Conservation (phyloP, 805 yeast species). For the Ogataea ramenticola region DNA sequence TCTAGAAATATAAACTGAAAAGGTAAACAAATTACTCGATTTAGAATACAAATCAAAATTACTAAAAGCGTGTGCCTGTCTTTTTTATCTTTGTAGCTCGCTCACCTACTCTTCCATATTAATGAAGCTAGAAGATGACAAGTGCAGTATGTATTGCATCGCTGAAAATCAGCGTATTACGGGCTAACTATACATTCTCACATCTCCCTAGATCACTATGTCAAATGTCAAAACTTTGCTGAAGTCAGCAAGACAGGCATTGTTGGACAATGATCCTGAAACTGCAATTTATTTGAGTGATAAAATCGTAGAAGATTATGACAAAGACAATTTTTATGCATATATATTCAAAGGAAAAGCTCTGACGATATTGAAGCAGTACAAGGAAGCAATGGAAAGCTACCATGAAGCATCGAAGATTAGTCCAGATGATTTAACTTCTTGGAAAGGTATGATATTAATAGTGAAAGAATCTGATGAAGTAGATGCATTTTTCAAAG, state of each 20-base stretch:
- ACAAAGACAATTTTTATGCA: conserved; percentile 56
- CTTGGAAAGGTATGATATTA: conserved; percentile 77
- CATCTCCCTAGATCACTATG: not conserved
- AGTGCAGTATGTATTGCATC: not conserved
- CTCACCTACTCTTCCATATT: too few species aligned
- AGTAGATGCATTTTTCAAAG: conserved; percentile 37
- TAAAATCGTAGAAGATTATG: conserved; percentile 46
- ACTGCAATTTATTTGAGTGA: conserved; percentile 50
- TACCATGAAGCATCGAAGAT: conserved; percentile 44
- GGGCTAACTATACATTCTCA: too few species aligned
- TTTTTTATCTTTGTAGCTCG: too few species aligned
- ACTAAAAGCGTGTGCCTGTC: not conserved
- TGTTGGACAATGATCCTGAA: conserved; percentile 53
- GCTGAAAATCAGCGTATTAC: too few species aligned
- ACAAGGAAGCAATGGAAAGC: conserved; percentile 31
- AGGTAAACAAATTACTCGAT: conserved; percentile 1
- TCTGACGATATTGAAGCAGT: conserved; percentile 35
- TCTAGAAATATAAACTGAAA: not conserved
- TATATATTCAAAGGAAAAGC: conserved; percentile 68
- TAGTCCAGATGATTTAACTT: conserved; percentile 46
- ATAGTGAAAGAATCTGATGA: conserved; percentile 32
- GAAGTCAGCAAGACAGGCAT: conserved; percentile 44
- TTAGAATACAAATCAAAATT: not conserved
- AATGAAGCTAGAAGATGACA: too few species aligned
- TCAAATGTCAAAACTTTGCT: conserved; percentile 20